These are phyloP conservation scores for Hypoxylon trugodes DNA, from an alignment of 495 filamentous ascomycete species.

Conservation along the genomic window DNA sequence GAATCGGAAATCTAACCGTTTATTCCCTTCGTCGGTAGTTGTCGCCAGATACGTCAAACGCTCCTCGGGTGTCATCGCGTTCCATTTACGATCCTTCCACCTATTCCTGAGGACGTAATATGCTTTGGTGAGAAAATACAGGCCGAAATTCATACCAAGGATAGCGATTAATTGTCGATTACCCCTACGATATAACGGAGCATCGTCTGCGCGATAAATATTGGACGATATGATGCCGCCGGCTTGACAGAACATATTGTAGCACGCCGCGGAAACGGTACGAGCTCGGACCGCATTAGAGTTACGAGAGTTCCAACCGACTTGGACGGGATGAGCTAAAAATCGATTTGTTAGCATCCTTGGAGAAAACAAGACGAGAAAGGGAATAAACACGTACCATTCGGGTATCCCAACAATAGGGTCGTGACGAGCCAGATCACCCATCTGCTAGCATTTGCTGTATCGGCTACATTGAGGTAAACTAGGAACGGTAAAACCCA, in stretches of 20 bases:
- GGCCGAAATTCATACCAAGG: constrained; percentile 60
- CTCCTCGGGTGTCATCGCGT: constrained; percentile 71
- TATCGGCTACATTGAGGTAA: constrained; percentile 57
- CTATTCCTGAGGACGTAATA: constrained; percentile 71
- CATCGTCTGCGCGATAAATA: constrained; percentile 70
- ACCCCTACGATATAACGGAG: constrained; percentile 67
- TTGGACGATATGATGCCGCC: constrained; percentile 69
- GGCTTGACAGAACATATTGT: constrained; percentile 75
- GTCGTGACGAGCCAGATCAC: constrained; percentile 62
- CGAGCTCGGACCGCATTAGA: constrained; percentile 64
- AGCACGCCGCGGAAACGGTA: constrained; percentile 65
- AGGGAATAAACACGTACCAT: constrained; percentile 50
- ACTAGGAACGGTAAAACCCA: constrained; percentile 65
- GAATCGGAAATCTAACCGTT: constrained; percentile 70
- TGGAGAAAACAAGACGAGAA: background rate
- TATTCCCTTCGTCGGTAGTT: constrained; percentile 76
- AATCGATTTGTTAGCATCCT: background rate
- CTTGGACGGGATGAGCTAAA: constrained; percentile 53
- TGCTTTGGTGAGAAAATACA: constrained; percentile 65
- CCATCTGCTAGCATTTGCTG: constrained; percentile 57
- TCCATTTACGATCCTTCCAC: constrained; percentile 55
- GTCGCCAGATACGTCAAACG: constrained; percentile 69
- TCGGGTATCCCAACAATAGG: constrained; percentile 65
- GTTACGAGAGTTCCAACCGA: constrained; percentile 56
- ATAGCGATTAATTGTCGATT: constrained; percentile 69